Base-by-base conservation (phyloP, 352 stramenopile genomes). In the Globisporangium iwayamae region DNA sequence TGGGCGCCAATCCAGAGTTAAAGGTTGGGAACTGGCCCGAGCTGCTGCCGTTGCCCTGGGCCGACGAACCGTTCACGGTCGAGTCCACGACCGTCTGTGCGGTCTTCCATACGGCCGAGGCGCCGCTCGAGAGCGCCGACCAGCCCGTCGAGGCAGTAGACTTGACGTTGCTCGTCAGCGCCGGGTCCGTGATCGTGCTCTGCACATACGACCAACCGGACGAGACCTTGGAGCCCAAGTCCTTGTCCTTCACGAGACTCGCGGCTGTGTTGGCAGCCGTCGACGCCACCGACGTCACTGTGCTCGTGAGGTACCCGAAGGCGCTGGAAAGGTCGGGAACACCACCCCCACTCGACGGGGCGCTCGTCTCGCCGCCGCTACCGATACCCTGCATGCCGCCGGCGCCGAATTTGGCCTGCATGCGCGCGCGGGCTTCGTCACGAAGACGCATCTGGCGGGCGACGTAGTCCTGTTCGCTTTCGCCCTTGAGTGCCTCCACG, bases 401-500 rank as follows among this genome's bases (percentile, higher is more conserved):
- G n/a, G 55, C 64, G 25, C 85, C 85, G 48, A 94, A 94, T 68
- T 94, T 94, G 55, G 81, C 81, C 47, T 81, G 74, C 85, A 94
- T 94, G 20, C 85, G 79, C 30, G 85, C 81, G 57, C 82, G 81
- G 11, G 85, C 85, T 62, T 94, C 83, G 59, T 94, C 85, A 0
- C 78, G 75, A 28, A 94, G 71, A 18, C 79, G 84, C 71, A 89
- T 72, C 73, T 94, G 85, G 8, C 80, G 72, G 39, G 80, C 77
- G 34, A 92, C 79, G 63, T 94, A 94, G 48, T 91, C 80, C 63
- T 86, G 67, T 56, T 94, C 84, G 4, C 77, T 83, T 67, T 94
- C 85, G 45, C 85, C 85, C 68, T 92, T 90, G 57, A 94, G 80
- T 32, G 85, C 85, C 51, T 94, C 85, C 16, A 94, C 81, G 32